Base-by-base conservation (phyloP, 2,329 filamentous ascomycete species). In the Bipolaris sorokiniana region DNA sequence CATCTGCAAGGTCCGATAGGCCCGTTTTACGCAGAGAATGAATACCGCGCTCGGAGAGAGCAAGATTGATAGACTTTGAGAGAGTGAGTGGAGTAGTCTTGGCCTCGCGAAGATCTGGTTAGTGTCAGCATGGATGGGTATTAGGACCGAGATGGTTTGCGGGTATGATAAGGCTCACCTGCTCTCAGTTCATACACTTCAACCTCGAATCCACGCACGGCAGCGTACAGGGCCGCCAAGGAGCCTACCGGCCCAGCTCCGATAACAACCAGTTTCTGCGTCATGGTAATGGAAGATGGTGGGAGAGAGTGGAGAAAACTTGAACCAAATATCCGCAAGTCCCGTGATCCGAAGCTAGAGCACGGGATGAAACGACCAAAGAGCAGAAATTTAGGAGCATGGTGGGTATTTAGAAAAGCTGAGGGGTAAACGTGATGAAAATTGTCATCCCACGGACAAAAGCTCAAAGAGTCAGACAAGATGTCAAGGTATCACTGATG, bases 11-110 rank as follows among this genome's bases (percentile, higher is more conserved):
- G 3, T 82, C 83, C 3, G 86, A 79, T 31, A 88, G 84, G 23
- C 86, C 85, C 1, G 90, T 86, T 66, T 90, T 82, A 50, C 86
- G 85, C 78, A 99, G 88, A 20, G 94, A 91, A 75, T 95, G 90
- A 75, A 98, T 93, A 31, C 95, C 95, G 56, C 95, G 88, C 75
- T 98, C 93, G 0, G 95, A 98, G 0, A 99, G 82, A 20, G 95
- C 94, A 53, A 99, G 80, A 73, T 99, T 99, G 81, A 99, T 99
- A n/a, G 95, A 98, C 76, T 92, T 96, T 59, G 93, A 96, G 73
- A 97, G 97, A 77, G 97, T 97, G 59, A 98, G 83, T 3, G 94
- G 93, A 28, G 88, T 87, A 0, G 91, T 97, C 2, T 86, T 84
- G 2, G 90, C 88, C 74, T 96, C 88, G 38, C 95, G 88, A 47